A percentile compares a stretch with the other conserved stretches of the same genome.
These are phyloP conservation scores for Penicillium soppii DNA, from an alignment of 495 filamentous ascomycete species.

Conservation along the genomic window DNA sequence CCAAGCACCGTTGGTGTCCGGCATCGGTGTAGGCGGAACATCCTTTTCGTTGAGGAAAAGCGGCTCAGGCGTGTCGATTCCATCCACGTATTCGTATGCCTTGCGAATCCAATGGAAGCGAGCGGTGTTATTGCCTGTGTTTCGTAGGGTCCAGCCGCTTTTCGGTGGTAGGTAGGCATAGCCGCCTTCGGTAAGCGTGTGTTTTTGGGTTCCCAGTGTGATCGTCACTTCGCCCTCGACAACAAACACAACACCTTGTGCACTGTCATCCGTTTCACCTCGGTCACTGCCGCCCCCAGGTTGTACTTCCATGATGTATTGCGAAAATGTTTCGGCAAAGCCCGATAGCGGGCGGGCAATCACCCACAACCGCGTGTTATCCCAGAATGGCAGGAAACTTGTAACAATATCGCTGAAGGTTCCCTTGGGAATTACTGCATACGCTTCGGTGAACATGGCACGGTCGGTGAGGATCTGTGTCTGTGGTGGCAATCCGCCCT, in stretches of 20 bases:
- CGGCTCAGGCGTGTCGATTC: constrained; percentile 19
- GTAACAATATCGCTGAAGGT: constrained; percentile 27
- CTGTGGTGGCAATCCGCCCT: constrained; percentile 24
- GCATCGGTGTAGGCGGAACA: constrained; percentile 21
- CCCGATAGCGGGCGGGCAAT: constrained; percentile 27
- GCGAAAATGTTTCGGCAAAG: constrained; percentile 29
- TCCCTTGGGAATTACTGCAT: constrained; percentile 25
- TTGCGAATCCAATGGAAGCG: constrained; percentile 30
- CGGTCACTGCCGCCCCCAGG: constrained; percentile 23
- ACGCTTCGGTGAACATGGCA: constrained; percentile 30
- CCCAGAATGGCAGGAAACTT: constrained; percentile 29
- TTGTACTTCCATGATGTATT: constrained; percentile 31
- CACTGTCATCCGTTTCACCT: constrained; percentile 18
- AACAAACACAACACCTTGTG: constrained; percentile 24
- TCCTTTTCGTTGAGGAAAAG: constrained; percentile 29
- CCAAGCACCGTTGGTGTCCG: constrained; percentile 25
- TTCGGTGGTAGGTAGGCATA: constrained; percentile 26
- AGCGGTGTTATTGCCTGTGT: constrained; percentile 17
- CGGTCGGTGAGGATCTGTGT: constrained; percentile 27
- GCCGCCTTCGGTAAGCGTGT: constrained; percentile 24
- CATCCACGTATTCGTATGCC: constrained; percentile 23
- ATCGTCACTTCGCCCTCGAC: constrained; percentile 25
- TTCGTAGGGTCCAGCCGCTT: constrained; percentile 25
- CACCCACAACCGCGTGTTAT: constrained; percentile 27
- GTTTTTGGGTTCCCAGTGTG: constrained; percentile 13